Conservation (phyloP, 1,284 basidiomycete genomes). For the Schizophyllum commune region DNA sequence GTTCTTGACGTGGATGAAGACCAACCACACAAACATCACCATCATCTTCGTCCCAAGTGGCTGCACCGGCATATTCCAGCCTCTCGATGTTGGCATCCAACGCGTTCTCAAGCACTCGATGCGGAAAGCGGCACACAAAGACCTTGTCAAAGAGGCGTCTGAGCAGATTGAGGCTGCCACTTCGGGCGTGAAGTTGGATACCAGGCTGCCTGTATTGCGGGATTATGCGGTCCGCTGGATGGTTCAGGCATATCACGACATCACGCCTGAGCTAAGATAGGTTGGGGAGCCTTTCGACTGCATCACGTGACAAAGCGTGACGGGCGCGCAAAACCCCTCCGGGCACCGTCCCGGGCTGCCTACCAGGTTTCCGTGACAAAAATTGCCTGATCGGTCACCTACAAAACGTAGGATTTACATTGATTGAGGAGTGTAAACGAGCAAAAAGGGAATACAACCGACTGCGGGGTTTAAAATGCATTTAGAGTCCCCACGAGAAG, state of each 20-base stretch:
- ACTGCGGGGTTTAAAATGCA: not conserved
- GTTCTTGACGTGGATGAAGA: conserved; percentile 18
- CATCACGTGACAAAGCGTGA: not conserved
- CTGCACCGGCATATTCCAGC: conserved; percentile 20
- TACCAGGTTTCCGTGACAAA: not conserved
- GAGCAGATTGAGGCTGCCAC: not conserved
- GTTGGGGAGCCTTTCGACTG: not conserved
- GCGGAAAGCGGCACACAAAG: conserved; percentile 14
- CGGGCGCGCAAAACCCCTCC: not conserved
- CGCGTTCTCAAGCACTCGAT: conserved; percentile 18
- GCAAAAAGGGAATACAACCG: not conserved
- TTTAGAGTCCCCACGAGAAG: not conserved
- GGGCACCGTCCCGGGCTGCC: not conserved
- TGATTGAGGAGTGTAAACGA: not conserved
- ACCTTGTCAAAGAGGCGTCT: conserved; percentile 14
- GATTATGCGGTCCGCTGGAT: conserved; percentile 10
- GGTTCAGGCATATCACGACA: conserved; percentile 4
- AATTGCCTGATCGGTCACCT: not conserved
- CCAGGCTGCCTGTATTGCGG: not conserved
- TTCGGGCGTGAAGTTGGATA: conserved; percentile 1
- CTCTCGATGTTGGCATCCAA: conserved; percentile 22
- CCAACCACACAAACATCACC: conserved; percentile 16
- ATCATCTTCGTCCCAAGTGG: conserved; percentile 20
- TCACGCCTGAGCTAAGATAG: not conserved
- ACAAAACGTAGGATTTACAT: not conserved